Base-by-base conservation (phyloP, 805 yeast species). In the Ogataea philodendri region DNA sequence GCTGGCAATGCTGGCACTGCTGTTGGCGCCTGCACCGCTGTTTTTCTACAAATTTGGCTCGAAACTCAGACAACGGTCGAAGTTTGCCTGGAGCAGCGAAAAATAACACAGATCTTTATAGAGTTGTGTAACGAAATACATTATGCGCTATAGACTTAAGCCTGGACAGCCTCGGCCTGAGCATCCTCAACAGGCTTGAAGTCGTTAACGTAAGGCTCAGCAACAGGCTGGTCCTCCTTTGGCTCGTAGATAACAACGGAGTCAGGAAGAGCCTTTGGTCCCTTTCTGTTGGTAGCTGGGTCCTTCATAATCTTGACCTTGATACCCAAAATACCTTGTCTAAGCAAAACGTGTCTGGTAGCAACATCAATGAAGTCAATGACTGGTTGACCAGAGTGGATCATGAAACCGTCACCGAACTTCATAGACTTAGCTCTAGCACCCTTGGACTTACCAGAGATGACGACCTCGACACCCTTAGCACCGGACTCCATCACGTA, bases 331-430 rank as follows among this genome's bases (percentile, higher is more conserved):
- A 93, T 97, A 87, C 98, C 98, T 78, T 93, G 97, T 81, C 97
- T 89, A 80, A 93, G 84, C 70, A 93, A 79, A 63, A 90, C 97
- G 90, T 93, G 97, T 77, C 98, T 89, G 70, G 95, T 89, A 62
- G 98, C 98, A 67, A 81, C 74, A 74, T 93, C 98, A 67, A 93
- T 93, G 84, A 93, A 93, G 69, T 93, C 98, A 60, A 77, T 81
- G 71, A 90, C 93, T 76, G 98, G 98, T 80, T 93, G 98, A 86
- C 98, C 98, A 65, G 97, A 88, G 93, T 93, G 98, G 81, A 93
- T 93, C 93, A 93, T 86, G 96, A 93, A 93, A 81, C 98, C 98
- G 70, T 90, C 97, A 69, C 93, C 84, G 83, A 90, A 93, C 78
- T 93, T 93, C 95, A 93, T 95, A 65, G 97, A 82, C 85, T 93